Evolutionary conservation across 75 land plant genomes (phyloP).

Genomic region (Gnetum montanum): DNA sequence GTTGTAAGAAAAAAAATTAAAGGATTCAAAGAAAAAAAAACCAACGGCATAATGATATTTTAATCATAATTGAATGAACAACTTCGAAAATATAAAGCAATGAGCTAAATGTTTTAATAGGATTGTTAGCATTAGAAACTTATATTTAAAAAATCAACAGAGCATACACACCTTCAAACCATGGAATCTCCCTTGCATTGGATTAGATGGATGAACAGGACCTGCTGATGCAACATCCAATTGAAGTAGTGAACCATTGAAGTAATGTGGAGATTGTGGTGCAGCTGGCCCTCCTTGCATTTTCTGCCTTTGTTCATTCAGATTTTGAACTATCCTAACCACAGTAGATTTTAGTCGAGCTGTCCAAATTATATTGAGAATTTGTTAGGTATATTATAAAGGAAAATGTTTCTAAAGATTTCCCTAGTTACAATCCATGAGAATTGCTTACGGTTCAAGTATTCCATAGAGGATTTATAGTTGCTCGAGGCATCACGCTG

Average conservation of each 20-base stretch:
- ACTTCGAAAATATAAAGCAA: no score
- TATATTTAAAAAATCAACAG: no score
- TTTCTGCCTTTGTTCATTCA: constrained; percentile 71
- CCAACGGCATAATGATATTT: no score
- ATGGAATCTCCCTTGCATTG: constrained; percentile 34
- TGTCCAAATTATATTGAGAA: no score
- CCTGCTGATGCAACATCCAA: constrained; percentile 41
- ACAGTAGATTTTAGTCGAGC: constrained; percentile 63
- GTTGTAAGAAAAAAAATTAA: no score
- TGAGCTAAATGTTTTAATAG: no score
- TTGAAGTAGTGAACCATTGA: constrained; percentile 21
- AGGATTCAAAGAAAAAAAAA: no score
- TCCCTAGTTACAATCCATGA: no score
- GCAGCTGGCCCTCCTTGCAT: constrained; percentile 15
- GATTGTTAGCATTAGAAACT: no score
- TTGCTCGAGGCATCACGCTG: constrained; percentile 45
- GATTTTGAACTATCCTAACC: constrained; percentile 62
- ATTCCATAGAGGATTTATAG: constrained; percentile 39
- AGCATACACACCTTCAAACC: constrained; percentile 95
- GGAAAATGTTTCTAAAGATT: no score
- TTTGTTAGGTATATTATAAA: no score
- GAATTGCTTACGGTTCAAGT: constrained; percentile 34
- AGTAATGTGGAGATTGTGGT: constrained; percentile 21
- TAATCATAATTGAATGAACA: no score
- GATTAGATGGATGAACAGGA: constrained; percentile 29